phyloP scores from a whole-genome alignment of 106 monocot genomes.

The Posidonia australis region DNA sequence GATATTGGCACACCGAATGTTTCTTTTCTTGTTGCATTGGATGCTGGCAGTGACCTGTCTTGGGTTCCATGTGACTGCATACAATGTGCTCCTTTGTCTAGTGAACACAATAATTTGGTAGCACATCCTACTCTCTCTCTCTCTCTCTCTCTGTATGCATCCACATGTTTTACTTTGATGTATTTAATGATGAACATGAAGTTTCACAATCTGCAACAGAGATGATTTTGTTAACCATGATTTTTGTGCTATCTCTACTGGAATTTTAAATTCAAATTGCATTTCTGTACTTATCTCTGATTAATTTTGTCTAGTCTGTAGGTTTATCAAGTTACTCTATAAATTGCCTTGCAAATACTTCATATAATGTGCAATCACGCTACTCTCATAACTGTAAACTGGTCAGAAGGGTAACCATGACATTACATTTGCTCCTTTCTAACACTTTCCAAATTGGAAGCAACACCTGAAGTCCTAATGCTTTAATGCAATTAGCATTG shows the following conservation, averaged over 20 bases:
- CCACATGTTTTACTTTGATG: neutral
- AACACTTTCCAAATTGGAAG: neutral
- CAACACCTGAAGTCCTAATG: neutral
- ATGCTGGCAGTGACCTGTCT: constrained; percentile 89
- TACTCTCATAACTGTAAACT: neutral
- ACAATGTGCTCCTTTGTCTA: constrained; percentile 4
- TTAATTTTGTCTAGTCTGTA: too few relatives aligned
- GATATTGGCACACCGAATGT: constrained; percentile 95
- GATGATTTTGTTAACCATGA: too few relatives aligned
- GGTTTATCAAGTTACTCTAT: too few relatives aligned
- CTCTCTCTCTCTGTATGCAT: neutral
- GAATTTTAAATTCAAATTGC: too few relatives aligned
- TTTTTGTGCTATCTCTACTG: too few relatives aligned
- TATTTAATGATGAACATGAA: neutral
- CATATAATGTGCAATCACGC: neutral
- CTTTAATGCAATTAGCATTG: neutral
- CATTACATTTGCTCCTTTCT: neutral
- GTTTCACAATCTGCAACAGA: too few relatives aligned
- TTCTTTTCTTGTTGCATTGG: constrained; percentile 85
- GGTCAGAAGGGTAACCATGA: neutral
- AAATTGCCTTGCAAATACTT: too few relatives aligned
- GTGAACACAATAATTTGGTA: constrained; percentile 14
- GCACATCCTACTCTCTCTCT: neutral
- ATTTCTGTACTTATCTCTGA: too few relatives aligned
- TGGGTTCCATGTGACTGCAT: constrained; percentile 95